Conservation (phyloP, 2,329 filamentous ascomycete species). For the Penicillium paneum region DNA sequence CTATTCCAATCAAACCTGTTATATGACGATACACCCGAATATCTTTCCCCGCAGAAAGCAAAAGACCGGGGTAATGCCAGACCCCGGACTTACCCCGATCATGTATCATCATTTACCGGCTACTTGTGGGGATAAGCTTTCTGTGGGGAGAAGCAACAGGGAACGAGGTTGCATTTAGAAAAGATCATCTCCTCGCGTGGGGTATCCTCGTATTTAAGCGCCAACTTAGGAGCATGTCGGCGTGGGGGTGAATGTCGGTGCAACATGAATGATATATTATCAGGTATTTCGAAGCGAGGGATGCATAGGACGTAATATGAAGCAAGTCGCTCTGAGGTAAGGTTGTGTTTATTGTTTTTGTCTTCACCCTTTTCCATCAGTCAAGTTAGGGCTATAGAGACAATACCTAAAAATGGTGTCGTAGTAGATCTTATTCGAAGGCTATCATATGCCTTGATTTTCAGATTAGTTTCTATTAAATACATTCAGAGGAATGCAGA, state of each 20-base stretch:
- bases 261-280: neutral
- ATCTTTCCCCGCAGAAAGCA: neutral
- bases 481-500: neutral
- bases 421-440: neutral
- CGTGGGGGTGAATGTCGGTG: neutral
- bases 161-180: neutral
- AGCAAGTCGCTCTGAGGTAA: neutral
- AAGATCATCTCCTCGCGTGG: constrained; percentile 4
- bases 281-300: neutral
- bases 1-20: neutral
- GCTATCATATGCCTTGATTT: neutral
- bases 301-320: neutral
- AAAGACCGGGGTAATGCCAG: constrained; percentile 9
- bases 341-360: neutral
- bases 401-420: neutral
- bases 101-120: neutral
- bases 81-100: neutral
- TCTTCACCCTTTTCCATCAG: neutral
- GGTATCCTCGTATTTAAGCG: neutral
- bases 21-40: neutral
- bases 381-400: neutral
- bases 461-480: neutral
- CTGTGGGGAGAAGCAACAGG: neutral
- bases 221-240: neutral
- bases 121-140: neutral